These are phyloP conservation scores for Heterococcus sp. DNA, from an alignment of 108 stramenopile species.

Conservation along the genomic window DNA sequence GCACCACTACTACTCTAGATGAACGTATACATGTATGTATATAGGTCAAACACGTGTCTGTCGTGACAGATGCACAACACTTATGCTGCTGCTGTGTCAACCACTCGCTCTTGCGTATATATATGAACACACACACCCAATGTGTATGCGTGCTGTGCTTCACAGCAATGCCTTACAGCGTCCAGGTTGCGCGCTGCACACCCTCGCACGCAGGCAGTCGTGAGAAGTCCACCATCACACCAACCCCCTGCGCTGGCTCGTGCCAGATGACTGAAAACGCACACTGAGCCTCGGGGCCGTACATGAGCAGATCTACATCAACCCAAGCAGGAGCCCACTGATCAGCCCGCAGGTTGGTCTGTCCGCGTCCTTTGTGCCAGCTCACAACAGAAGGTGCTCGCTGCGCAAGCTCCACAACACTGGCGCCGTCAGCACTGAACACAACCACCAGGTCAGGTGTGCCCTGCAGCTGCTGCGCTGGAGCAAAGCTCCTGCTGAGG, in stretches of 20 bases:
- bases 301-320: conserved; percentile 20
- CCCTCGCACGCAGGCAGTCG: not conserved
- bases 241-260: not conserved
- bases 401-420: conserved; percentile 21
- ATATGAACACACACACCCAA: too few relatives aligned
- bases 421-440: conserved; percentile 13
- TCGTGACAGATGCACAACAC: too few relatives aligned
- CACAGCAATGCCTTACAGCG: not conserved
- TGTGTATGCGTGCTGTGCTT: too few relatives aligned
- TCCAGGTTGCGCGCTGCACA: too few relatives aligned
- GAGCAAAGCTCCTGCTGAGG: conserved; percentile 10
- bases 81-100: too few relatives aligned
- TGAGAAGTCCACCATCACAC: not conserved
- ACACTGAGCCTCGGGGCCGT: not conserved
- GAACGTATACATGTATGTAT: too few relatives aligned
- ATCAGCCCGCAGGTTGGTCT: conserved; percentile 19
- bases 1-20: too few relatives aligned
- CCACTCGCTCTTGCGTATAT: too few relatives aligned
- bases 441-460: conserved; percentile 13
- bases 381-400: not conserved
- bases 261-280: not conserved
- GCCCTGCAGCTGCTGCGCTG: conserved; percentile 3
- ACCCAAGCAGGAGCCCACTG: conserved; percentile 38
- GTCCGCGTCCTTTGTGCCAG: conserved; percentile 31
- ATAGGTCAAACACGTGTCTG: too few relatives aligned